Percentiles rank a stretch among this genome's conserved stretches.
Conservation (phyloP, 1,284 basidiomycete species). For the Neonothopanus nambi region DNA sequence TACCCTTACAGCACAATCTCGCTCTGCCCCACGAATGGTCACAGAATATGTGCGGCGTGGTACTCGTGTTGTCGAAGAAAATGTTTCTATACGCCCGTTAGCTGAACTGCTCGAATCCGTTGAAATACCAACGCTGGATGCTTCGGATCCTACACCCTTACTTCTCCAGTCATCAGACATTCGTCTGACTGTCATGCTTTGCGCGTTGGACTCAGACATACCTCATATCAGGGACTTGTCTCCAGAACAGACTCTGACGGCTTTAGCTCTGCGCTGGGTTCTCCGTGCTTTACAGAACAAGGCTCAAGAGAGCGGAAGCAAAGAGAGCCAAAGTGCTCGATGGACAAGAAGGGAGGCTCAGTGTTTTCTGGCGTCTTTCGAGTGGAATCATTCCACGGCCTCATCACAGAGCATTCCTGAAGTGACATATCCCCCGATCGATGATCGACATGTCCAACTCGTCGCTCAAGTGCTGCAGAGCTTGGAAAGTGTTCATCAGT, state of each 20-base stretch:
- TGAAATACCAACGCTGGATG: constrained; percentile 20
- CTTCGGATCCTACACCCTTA: constrained; percentile 34
- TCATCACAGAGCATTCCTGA: constrained; percentile 19
- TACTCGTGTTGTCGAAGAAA: constrained; percentile 59
- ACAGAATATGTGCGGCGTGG: constrained; percentile 76
- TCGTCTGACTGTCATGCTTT: constrained; percentile 59
- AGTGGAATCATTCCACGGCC: constrained; percentile 24
- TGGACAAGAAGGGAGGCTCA: constrained; percentile 71
- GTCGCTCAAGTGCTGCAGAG: constrained; percentile 66
- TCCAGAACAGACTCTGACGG: constrained; percentile 45
- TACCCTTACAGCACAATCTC: constrained; percentile 28
- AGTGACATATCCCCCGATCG: constrained; percentile 33
- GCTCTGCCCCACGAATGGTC: constrained; percentile 20
- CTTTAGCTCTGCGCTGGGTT: constrained; percentile 63
- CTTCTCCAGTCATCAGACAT: constrained; percentile 50
- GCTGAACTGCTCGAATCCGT: constrained; percentile 42
- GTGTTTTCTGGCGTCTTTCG: constrained; percentile 60
- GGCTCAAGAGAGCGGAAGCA: constrained; percentile 47
- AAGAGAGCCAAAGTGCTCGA: constrained; percentile 58
- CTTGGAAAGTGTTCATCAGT: constrained; percentile 56
- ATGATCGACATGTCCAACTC: constrained; percentile 70
- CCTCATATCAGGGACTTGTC: constrained; percentile 47
- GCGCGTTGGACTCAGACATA: constrained; percentile 56
- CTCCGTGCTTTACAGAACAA: constrained; percentile 49
- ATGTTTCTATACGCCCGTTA: constrained; percentile 52